phyloP scores from a whole-genome alignment of 768 basidiomycete species.

The Tulasnella sp. region DNA sequence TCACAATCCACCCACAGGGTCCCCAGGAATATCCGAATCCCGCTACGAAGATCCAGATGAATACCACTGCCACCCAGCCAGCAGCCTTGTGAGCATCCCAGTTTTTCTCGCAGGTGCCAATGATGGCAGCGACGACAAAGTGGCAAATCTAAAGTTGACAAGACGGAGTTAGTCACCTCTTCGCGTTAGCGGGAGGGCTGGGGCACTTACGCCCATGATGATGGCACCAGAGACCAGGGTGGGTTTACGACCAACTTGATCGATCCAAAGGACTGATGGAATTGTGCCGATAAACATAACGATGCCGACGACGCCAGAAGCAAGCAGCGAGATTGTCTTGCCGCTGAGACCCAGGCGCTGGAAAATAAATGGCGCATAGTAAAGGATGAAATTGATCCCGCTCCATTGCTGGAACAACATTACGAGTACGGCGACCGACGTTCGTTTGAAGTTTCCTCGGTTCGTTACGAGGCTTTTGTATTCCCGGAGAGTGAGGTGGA shows the following conservation, averaged over 20 bases:
- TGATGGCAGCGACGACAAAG: constrained; percentile 63
- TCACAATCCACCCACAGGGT: not conserved
- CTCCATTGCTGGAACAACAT: constrained; percentile 88
- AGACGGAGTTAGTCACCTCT: not conserved
- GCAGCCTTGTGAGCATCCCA: not conserved
- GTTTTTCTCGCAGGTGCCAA: constrained; percentile 28
- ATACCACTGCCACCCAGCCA: not conserved
- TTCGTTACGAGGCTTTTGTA: constrained; percentile 62
- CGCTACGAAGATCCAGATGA: constrained; percentile 1
- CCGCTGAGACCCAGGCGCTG: constrained; percentile 47
- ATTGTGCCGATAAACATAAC: constrained; percentile 75
- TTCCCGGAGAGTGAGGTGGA: constrained; percentile 56
- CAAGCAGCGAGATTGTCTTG: constrained; percentile 34
- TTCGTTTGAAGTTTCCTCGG: constrained; percentile 52
- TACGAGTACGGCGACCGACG: constrained; percentile 58
- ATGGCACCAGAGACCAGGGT: constrained; percentile 69
- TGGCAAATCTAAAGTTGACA: constrained; percentile 50
- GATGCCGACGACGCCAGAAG: constrained; percentile 73
- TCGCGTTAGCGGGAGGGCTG: not conserved
- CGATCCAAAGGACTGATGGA: constrained; percentile 80
- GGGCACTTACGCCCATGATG: constrained; percentile 55
- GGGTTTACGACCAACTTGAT: constrained; percentile 70
- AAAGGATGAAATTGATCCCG: constrained; percentile 55
- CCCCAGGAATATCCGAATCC: not conserved
- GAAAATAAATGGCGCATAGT: constrained; percentile 49